These are phyloP conservation scores for Ophiocordyceps camponoti-leonardi DNA, from an alignment of 2,329 filamentous ascomycete genomes.

Conservation along the genomic window DNA sequence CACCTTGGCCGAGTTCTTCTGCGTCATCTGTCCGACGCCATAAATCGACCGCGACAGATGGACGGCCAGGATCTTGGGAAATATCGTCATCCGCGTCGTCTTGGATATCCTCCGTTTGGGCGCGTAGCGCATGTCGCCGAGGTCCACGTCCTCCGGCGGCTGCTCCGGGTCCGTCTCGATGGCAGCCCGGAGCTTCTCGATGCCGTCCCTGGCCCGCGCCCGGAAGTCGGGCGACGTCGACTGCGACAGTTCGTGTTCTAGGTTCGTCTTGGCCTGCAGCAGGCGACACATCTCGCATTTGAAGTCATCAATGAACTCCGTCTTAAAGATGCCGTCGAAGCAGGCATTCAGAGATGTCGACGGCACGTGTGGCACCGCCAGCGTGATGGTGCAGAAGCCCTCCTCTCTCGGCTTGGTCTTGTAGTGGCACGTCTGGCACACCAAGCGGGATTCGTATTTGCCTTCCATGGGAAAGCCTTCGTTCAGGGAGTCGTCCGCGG, in stretches of 20 bases:
- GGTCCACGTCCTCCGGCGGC: conserved; percentile 49
- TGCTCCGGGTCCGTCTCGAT: conserved; percentile 71
- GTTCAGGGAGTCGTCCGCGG: conserved; percentile 22
- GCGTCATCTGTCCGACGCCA: conserved; percentile 56
- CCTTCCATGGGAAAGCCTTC: conserved; percentile 86
- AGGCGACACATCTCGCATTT: conserved; percentile 86
- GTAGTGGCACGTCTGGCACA: conserved; percentile 81
- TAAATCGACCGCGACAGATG: conserved; percentile 91
- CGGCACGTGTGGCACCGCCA: conserved; percentile 73
- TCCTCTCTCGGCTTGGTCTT: conserved; percentile 71
- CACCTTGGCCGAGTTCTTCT: conserved; percentile 91
- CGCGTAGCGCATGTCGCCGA: conserved; percentile 58
- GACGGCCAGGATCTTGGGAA: conserved; percentile 79
- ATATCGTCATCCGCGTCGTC: conserved; percentile 71
- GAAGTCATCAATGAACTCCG: conserved; percentile 92
- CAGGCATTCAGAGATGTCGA: conserved; percentile 73
- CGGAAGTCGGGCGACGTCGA: conserved; percentile 35
- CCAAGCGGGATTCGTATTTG: conserved; percentile 81
- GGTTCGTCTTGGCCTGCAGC: conserved; percentile 53
- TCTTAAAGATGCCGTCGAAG: conserved; percentile 87
- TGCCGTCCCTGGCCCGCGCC: conserved; percentile 34
- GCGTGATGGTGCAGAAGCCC: conserved; percentile 78
- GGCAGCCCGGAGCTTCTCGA: conserved; percentile 48
- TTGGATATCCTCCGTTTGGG: conserved; percentile 75
- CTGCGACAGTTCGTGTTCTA: conserved; percentile 40